Evolutionary conservation across 2,329 filamentous ascomycete genomes (phyloP), one percentile per base, ranked within the genome.

Genomic region (Arthrinium phaeospermum): DNA sequence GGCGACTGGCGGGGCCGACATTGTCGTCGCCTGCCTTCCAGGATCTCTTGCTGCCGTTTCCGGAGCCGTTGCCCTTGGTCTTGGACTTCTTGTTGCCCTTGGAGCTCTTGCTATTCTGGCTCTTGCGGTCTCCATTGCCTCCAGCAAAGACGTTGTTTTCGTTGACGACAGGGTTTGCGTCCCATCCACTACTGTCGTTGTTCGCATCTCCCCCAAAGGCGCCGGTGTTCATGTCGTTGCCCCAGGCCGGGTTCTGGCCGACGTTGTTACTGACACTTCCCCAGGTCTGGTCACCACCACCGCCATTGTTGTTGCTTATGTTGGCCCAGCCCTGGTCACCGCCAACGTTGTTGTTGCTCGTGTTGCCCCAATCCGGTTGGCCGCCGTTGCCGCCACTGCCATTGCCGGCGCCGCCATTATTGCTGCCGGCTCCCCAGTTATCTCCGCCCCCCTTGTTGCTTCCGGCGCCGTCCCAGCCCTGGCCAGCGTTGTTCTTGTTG

Each of bases 131-230:
- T 46, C 64, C 72, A 71, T 72, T 74, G 37, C 46, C 64, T 49
- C 61, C 47, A 41, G 68, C 71, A 27, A 7, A 34, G 47, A 45
- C 70, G 8, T 70, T 72, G 16, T 71, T 76, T 44, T 61, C 72
- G 27, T 72, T 64, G 13, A 22, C 10, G 7, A 10, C 57, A 64
- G 34, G 30, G 30, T 0, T n/a, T 10, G 57, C 1, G 4, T 67
- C 67, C 37, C 61, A 70, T 30, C 27, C 27, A n/a, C 6, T 19
- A 22, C 1, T 67, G 67, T 73, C 68, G 22, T 19, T 41, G 47
- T 67, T 67, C 24, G 64, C 53, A 30, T 71, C 64, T 19, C 22
- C 49, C 16, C 37, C 37, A 19, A 27, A 10, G 22, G 1, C 57
- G 8, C 30, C 19, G 7, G 19, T 46, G 44, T n/a, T 13, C 14